Percentiles rank a stretch among this genome's conserved stretches.
Conservation (phyloP, 768 basidiomycete species). For the Megacollybia marginata region DNA sequence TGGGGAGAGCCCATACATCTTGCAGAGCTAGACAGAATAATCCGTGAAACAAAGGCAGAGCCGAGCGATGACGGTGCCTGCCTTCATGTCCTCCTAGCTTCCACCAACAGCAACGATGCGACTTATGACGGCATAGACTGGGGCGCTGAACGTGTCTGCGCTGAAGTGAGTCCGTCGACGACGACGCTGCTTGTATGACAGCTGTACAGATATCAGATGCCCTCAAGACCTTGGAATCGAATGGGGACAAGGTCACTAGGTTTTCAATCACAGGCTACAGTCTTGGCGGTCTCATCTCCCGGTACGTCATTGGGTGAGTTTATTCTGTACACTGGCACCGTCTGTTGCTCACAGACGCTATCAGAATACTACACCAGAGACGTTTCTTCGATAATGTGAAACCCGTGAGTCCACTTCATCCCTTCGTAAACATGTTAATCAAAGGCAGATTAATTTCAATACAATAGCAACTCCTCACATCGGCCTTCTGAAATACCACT, state of each 20-base stretch:
- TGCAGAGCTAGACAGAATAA: slow-evolving; percentile 45
- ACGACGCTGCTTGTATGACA: background rate
- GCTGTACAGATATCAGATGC: slow-evolving; percentile 45
- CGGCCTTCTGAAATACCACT: slow-evolving; percentile 42
- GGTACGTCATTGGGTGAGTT: slow-evolving; percentile 68
- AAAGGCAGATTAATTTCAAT: slow-evolving; percentile 39
- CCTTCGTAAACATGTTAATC: background rate
- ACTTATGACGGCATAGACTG: slow-evolving; percentile 85
- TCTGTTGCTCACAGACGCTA: background rate
- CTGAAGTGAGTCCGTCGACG: slow-evolving; percentile 47
- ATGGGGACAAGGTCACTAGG: slow-evolving; percentile 52
- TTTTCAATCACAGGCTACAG: slow-evolving; percentile 76
- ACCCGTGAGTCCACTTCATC: slow-evolving; percentile 21
- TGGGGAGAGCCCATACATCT: slow-evolving; percentile 75
- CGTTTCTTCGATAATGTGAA: slow-evolving; percentile 44
- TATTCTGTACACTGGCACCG: slow-evolving; percentile 18
- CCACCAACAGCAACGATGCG: slow-evolving; percentile 56
- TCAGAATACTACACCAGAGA: slow-evolving; percentile 1
- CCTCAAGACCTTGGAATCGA: slow-evolving; percentile 41
- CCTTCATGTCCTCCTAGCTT: slow-evolving; percentile 56
- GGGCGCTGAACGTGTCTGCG: slow-evolving; percentile 72
- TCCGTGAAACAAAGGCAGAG: slow-evolving; percentile 32
- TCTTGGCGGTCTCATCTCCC: slow-evolving; percentile 75
- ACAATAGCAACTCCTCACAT: slow-evolving; percentile 62
- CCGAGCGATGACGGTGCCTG: slow-evolving; percentile 28